These are phyloP conservation scores for Vicia faba DNA, from an alignment of 306 rosid genomes.

Conservation along the genomic window DNA sequence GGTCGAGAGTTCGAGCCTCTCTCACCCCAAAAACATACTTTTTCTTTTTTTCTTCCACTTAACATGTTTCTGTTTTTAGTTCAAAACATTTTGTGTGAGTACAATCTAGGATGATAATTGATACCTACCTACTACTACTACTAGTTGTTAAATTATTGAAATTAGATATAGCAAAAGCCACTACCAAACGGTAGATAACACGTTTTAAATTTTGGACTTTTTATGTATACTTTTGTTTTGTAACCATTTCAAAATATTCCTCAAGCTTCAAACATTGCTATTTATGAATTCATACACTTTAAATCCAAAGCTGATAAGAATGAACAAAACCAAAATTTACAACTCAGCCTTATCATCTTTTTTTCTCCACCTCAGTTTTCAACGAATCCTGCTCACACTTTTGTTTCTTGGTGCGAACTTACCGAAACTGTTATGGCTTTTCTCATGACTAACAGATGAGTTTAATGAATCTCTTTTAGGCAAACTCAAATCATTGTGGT, in stretches of 20 bases:
- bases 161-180: neutral
- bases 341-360: constrained; percentile 33
- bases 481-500: constrained; percentile 28
- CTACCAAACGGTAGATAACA: neutral
- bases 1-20: constrained; percentile 84
- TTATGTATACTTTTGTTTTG: constrained; percentile 36
- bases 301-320: constrained; percentile 33
- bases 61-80: too few species aligned
- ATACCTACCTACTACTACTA: neutral
- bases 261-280: constrained; percentile 32
- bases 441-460: constrained; percentile 37
- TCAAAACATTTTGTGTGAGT: neutral
- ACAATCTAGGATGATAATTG: neutral
- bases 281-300: constrained; percentile 30
- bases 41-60: too few species aligned
- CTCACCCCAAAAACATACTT: constrained; percentile 41
- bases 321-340: constrained; percentile 44
- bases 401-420: constrained; percentile 46
- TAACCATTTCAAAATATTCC: constrained; percentile 22
- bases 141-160: constrained; percentile 7
- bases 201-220: constrained; percentile 10
- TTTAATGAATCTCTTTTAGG: constrained; percentile 39
- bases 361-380: constrained; percentile 8
- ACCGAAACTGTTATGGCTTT: constrained; percentile 42
- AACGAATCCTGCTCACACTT: constrained; percentile 40